Percentiles rank a stretch among this genome's conserved stretches.
Evolutionary conservation across 2,329 filamentous ascomycete species (phyloP).

Genomic region (Clonostachys rhizophaga): DNA sequence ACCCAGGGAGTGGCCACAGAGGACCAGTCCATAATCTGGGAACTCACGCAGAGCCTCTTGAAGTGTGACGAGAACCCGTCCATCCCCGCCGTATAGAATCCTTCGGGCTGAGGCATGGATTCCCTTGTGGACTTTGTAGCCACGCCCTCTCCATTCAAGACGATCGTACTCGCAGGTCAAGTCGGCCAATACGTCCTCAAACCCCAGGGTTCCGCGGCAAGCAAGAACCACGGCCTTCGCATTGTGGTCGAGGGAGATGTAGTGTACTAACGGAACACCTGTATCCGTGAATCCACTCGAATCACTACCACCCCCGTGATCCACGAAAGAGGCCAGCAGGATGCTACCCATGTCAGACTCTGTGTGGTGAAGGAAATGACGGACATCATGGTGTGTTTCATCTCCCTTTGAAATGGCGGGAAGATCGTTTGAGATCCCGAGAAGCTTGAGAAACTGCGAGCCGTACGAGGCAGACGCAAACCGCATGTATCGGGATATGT

Average conservation of each 20-base stretch:
- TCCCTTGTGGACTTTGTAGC: conserved; percentile 70
- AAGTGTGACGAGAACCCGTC: conserved; percentile 61
- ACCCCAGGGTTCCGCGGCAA: conserved; percentile 67
- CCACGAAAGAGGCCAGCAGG: conserved; percentile 66
- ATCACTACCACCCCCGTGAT: conserved; percentile 63
- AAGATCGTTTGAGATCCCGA: conserved; percentile 54
- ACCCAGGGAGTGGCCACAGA: conserved; percentile 66
- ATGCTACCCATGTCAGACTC: conserved; percentile 52
- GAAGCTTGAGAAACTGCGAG: conserved; percentile 55
- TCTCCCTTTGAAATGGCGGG: conserved; percentile 34
- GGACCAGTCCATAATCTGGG: conserved; percentile 63
- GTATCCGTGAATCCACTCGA: conserved; percentile 59
- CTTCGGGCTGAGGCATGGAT: conserved; percentile 68
- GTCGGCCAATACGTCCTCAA: conserved; percentile 69
- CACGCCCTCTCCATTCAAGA: conserved; percentile 55
- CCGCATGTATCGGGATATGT: conserved; percentile 60
- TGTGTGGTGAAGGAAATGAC: conserved; percentile 60
- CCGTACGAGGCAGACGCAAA: conserved; percentile 66
- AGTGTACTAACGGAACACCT: conserved; percentile 68
- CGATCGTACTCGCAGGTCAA: conserved; percentile 72
- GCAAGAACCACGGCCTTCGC: conserved; percentile 70
- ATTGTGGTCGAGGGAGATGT: conserved; percentile 66
- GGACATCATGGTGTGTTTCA: conserved; percentile 53
- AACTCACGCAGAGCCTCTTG: conserved; percentile 62
- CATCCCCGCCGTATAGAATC: conserved; percentile 63